These are phyloP conservation scores for Tylopilus felleus DNA, from an alignment of 768 basidiomycete species.

Conservation along the genomic window DNA sequence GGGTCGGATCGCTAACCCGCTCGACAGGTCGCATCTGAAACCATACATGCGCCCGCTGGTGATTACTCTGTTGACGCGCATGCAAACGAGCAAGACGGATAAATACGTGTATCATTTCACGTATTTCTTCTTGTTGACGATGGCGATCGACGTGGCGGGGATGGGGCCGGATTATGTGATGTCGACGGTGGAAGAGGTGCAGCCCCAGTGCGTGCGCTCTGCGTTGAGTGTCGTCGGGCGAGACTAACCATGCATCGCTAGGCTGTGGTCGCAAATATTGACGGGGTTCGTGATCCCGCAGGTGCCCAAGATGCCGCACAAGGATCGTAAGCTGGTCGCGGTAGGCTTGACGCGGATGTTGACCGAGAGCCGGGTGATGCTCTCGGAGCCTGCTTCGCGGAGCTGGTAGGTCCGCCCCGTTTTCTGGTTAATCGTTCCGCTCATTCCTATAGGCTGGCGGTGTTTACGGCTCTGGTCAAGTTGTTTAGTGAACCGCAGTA, in stretches of 20 bases:
- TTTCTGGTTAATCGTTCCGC: not conserved
- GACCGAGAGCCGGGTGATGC: slow-evolving; percentile 68
- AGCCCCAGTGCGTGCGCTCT: slow-evolving; percentile 56
- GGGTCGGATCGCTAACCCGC: not conserved
- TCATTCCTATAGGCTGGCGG: slow-evolving; percentile 52
- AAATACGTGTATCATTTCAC: slow-evolving; percentile 82
- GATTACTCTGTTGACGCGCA: slow-evolving; percentile 75
- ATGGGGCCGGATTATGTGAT: slow-evolving; percentile 79
- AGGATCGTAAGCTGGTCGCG: slow-evolving; percentile 80
- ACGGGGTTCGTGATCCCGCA: slow-evolving; percentile 77
- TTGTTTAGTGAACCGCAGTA: slow-evolving; percentile 79
- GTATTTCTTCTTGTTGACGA: slow-evolving; percentile 69
- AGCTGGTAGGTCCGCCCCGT: slow-evolving; percentile 48
- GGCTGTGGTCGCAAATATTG: slow-evolving; percentile 79
- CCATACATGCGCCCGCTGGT: slow-evolving; percentile 73
- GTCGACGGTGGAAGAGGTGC: slow-evolving; percentile 75
- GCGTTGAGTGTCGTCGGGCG: too few species aligned
- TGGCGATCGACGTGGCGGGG: slow-evolving; percentile 72
- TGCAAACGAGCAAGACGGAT: slow-evolving; percentile 88
- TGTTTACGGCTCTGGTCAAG: slow-evolving; percentile 67
- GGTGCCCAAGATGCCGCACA: slow-evolving; percentile 71
- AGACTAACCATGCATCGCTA: slow-evolving; percentile 17
- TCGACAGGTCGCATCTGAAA: slow-evolving; percentile 54
- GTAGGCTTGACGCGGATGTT: slow-evolving; percentile 80
- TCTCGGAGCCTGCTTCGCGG: slow-evolving; percentile 57